Evolutionary conservation across 2,329 filamentous ascomycete genomes (phyloP), one percentile per base, ranked within the genome.

Genomic region (Trichoderma breve): DNA sequence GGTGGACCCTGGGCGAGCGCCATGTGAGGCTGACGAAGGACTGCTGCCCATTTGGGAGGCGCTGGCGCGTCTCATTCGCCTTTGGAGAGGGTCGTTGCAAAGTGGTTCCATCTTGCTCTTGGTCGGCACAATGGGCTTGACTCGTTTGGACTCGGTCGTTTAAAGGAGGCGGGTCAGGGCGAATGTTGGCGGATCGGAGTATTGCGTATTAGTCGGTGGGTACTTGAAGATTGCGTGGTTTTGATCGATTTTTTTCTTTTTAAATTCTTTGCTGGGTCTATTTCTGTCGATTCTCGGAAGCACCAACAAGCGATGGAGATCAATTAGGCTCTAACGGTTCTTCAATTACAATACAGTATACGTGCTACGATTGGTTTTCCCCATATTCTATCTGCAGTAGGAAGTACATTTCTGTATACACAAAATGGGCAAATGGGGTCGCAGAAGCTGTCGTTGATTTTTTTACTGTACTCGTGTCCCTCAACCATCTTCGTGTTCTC

Each of bases 21-120:
- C 47, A 57, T 57, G 43, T 71, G 60, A 71, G 60, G 68, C 68
- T 71, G 39, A 64, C 47, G 47, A 47, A 64, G 47, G 60, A 64
- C 68, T 51, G 21, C 18, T 71, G 30, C 68, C 68, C 58, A 63
- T 71, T 71, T 57, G 43, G 68, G 68, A 64, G 68, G 68, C 58
- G 61, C 24, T 71, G 60, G 58, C 21, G 24, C 60, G 58, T 55
- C 43, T 64, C 47, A 71, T 71, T 71, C 68, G 68, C 58, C 58
- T 64, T 60, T 64, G 26, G 32, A 64, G 61, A 61, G 58, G 51
- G 64, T 67, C 64, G 14, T 21, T 43, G 26, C 32, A 39, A 34
- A 12, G 21, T 57, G 64, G 64, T 57, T 58, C 64, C 64, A 39
- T 47, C 34, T 28, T 36, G 7, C 24, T 15, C 12, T 26, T 43